Evolutionary conservation across 2,329 filamentous ascomycete species (phyloP), one percentile per base, ranked within the genome.

Genomic region (Sclerotinia sclerotiorum): DNA sequence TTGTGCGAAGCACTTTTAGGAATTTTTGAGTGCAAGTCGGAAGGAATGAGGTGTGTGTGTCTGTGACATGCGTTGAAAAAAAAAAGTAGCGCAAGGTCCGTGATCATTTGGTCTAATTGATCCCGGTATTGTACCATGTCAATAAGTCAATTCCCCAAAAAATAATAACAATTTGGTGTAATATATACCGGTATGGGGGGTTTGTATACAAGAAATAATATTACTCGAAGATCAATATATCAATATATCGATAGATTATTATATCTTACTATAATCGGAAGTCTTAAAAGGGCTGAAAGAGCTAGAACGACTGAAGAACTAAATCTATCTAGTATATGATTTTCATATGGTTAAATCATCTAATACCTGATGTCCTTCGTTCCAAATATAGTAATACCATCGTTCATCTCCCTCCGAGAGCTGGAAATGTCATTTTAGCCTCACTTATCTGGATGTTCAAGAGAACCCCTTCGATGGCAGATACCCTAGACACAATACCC

Each of bases 81-180:
- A 54, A 58, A 68, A 57, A 57, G 35, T 48, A 69, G 65, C 58
- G 51, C 49, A 64, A 68, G 68, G 68, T 69, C 68, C 68, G 65
- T 62, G 65, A 51, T 56, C 44, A 44, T 6, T 27, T 55, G 52
- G 52, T 42, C 27, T 55, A 46, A 57, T 35, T 32, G 29, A 62
- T 51, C 29, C 52, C 42, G 29, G 63, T 48, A 19, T 42, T 42
- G 6, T 21, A 35, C 44, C 60, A 46, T 63, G 27, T 49, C 44
- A 63, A 63, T 21, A 39, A 24, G 21, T 27, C 29, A 17, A 42
- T 52, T 42, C 55, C 39, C 35, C 46, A 49, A 49, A 21, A 49
- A 49, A 49, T 49, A 27, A 42, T 57, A 42, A 57, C 13, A 2
- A 42, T 27, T 42, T 27, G 55, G 19, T 57, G 21, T 35, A n/a